phyloP scores from a whole-genome alignment of 768 basidiomycete species.

The Dentipellis sp. region DNA sequence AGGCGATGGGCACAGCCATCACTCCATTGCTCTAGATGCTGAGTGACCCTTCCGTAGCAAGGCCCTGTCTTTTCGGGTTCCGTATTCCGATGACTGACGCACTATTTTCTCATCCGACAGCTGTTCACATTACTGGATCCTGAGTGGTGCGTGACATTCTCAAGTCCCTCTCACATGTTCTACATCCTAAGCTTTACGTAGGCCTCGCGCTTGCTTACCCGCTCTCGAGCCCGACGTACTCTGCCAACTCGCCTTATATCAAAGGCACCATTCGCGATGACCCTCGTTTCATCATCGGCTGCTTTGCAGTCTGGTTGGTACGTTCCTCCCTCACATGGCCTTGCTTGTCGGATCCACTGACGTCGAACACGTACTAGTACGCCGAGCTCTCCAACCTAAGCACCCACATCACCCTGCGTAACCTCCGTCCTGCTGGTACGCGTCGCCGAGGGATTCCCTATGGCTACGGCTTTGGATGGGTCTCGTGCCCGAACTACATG shows the following conservation, averaged over 20 bases:
- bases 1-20: too few species aligned
- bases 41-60: not conserved
- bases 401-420: constrained; percentile 75
- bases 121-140: constrained; percentile 81
- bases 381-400: constrained; percentile 78
- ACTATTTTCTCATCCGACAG: constrained; percentile 29
- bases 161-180: not conserved
- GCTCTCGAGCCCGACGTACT: constrained; percentile 75
- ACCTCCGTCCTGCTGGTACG: constrained; percentile 74
- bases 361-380: constrained; percentile 38
- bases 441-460: constrained; percentile 76
- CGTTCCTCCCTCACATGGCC: constrained; percentile 21
- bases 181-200: constrained; percentile 12
- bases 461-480: constrained; percentile 87
- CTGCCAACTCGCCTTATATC: constrained; percentile 52
- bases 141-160: constrained; percentile 39
- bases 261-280: constrained; percentile 54
- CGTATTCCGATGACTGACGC: not conserved
- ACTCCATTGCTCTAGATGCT: too few species aligned
- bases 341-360: not conserved
- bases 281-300: constrained; percentile 56
- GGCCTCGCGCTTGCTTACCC: constrained; percentile 75
- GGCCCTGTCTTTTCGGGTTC: not conserved
- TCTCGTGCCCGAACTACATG: constrained; percentile 91
- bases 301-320: constrained; percentile 68